Evolutionary conservation across 2,329 filamentous ascomycete genomes (phyloP).

Genomic region (Sporothrix pallida): DNA sequence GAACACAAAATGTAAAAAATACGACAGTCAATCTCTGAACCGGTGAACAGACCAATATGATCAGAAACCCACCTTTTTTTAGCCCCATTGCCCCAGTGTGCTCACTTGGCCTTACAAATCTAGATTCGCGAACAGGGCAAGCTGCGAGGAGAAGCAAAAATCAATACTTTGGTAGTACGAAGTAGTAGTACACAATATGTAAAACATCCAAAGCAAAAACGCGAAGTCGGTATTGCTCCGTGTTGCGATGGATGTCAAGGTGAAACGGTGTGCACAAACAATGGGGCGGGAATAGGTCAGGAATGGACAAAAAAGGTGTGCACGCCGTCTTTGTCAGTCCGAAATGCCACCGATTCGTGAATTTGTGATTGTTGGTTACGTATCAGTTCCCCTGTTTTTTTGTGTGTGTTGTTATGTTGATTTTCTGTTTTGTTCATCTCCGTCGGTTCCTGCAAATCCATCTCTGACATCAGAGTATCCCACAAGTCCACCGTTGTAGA

Average conservation of each 20-base stretch:
- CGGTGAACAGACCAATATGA: not conserved
- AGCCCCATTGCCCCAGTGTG: too few relatives aligned
- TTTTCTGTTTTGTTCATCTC: conserved; percentile 1
- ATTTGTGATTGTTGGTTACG: too few relatives aligned
- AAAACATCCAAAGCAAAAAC: not conserved
- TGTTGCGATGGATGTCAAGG: conserved; percentile 4
- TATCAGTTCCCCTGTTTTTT: not conserved
- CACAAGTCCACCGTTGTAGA: too few relatives aligned
- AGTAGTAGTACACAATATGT: too few relatives aligned
- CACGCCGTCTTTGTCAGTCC: not conserved
- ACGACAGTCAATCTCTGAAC: not conserved
- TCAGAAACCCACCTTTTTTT: too few relatives aligned
- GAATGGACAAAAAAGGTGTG: not conserved
- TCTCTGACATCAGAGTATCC: too few relatives aligned
- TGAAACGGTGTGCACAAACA: not conserved
- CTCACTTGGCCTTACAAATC: not conserved
- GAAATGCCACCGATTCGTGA: not conserved
- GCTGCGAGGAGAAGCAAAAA: not conserved
- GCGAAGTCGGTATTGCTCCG: not conserved
- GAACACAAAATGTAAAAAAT: not conserved
- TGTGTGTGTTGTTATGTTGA: too few relatives aligned
- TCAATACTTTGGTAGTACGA: too few relatives aligned
- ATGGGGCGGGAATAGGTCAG: not conserved
- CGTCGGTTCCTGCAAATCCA: conserved; percentile 5
- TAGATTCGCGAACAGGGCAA: conserved; percentile 3